A percentile compares a stretch with the other conserved stretches of the same genome.
phyloP scores from a whole-genome alignment of 176 grass and related monocot genomes.

The Triticum timopheevii region DNA sequence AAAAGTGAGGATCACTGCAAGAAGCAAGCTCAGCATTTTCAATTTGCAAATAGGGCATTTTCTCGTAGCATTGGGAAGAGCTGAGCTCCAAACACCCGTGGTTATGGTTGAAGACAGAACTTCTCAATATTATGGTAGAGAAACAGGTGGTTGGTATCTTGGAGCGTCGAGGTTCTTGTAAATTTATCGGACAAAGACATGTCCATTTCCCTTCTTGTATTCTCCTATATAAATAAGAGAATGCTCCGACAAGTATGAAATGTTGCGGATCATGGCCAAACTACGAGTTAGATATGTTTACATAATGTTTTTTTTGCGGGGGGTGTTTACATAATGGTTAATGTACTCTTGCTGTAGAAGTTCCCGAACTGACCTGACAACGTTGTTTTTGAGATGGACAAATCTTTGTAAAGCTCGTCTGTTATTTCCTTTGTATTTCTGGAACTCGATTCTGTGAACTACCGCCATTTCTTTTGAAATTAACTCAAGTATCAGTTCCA shows the following conservation, averaged over 20 bases:
- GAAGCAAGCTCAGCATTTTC: constrained; percentile 9
- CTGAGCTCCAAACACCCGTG: not conserved
- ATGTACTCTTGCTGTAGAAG: not conserved
- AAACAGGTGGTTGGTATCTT: not conserved
- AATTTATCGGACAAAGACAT: not conserved
- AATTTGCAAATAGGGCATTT: not conserved
- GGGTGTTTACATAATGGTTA: not conserved
- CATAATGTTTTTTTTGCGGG: not conserved
- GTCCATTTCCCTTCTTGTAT: not conserved
- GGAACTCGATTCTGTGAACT: not conserved
- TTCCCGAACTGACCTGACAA: not conserved
- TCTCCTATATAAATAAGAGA: not conserved
- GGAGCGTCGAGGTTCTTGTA: not conserved
- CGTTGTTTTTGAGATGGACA: not conserved
- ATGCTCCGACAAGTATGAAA: not conserved
- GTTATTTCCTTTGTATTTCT: not conserved
- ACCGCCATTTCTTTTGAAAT: not conserved
- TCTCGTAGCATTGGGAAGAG: not conserved
- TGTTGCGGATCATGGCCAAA: not conserved
- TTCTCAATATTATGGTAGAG: not conserved
- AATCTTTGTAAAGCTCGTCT: not conserved
- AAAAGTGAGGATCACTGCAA: constrained; percentile 1
- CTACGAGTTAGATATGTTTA: not conserved
- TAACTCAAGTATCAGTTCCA: not conserved
- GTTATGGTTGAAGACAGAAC: not conserved